A percentile compares a stretch with the other conserved stretches of the same genome.
These are phyloP conservation scores for Candida corydali DNA, from an alignment of 805 yeast genomes.

Conservation along the genomic window DNA sequence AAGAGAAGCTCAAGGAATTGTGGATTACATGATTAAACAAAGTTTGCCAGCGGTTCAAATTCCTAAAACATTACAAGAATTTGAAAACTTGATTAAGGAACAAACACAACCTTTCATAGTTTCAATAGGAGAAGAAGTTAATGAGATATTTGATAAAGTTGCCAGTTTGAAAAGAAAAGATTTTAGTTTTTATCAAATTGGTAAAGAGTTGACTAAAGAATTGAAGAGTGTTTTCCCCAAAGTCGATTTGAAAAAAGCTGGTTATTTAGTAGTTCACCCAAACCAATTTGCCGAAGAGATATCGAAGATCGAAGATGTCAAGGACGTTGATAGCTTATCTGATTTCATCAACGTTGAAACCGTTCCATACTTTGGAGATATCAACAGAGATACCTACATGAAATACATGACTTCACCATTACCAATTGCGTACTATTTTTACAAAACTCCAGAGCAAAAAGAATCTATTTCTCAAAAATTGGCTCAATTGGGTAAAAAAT, in stretches of 20 bases:
- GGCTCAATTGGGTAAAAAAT: conserved; percentile 61
- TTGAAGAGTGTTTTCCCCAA: conserved; percentile 30
- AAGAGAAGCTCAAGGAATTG: conserved; percentile 76
- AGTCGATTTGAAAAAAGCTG: conserved; percentile 28
- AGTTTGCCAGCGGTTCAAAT: conserved; percentile 63
- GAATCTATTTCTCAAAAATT: conserved; percentile 49
- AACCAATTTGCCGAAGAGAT: conserved; percentile 40
- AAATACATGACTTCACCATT: conserved; percentile 64
- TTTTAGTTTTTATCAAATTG: conserved; percentile 50
- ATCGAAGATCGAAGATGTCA: conserved; percentile 30
- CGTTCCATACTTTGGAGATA: conserved; percentile 84
- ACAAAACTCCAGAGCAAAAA: conserved; percentile 64
- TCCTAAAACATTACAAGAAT: conserved; percentile 42
- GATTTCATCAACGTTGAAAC: conserved; percentile 57
- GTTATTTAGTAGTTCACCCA: conserved; percentile 48
- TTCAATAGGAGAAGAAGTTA: conserved; percentile 41
- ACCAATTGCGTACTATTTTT: conserved; percentile 89
- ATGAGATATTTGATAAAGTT: conserved; percentile 55
- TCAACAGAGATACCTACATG: conserved; percentile 74
- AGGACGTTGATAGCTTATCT: conserved; percentile 32
- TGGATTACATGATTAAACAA: conserved; percentile 74
- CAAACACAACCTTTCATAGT: conserved; percentile 53
- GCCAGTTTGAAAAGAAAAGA: conserved; percentile 67
- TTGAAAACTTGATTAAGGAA: conserved; percentile 47
- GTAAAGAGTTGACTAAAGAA: conserved; percentile 34